Evolutionary conservation across 331 rosid genomes (phyloP).

Genomic region (Pyracantha coccinea): DNA sequence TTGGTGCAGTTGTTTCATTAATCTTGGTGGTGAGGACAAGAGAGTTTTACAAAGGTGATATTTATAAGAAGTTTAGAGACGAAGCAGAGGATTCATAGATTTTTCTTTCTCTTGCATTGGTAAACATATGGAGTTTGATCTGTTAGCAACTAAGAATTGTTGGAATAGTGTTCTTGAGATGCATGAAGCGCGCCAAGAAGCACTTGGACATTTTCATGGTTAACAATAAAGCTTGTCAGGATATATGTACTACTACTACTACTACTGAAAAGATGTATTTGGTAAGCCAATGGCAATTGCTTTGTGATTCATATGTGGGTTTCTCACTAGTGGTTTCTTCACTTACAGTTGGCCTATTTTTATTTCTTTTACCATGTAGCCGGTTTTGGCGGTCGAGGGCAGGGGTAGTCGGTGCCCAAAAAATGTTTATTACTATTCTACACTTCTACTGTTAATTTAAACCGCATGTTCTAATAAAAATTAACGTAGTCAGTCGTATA

Average conservation of each 20-base stretch:
- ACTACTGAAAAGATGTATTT: neutral
- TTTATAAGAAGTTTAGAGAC: constrained; percentile 3
- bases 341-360: too few species aligned
- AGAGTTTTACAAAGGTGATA: constrained; percentile 11
- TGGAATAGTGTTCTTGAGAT: neutral
- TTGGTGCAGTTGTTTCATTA: constrained; percentile 13
- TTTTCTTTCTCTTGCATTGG: neutral
- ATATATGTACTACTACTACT: neutral
- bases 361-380: neutral
- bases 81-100: neutral
- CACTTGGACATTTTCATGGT: neutral
- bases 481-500: neutral
- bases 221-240: neutral
- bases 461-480: too few species aligned
- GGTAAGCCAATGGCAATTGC: neutral
- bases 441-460: neutral
- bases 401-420: neutral
- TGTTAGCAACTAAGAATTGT: neutral
- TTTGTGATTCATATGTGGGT: neutral
- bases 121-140: neutral
- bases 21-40: constrained; percentile 14
- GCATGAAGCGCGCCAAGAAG: neutral
- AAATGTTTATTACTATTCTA: too few species aligned
- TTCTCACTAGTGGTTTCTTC: neutral
- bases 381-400: neutral